Conservation (phyloP, 2,329 filamentous ascomycete species). For the Ilyonectria robusta region DNA sequence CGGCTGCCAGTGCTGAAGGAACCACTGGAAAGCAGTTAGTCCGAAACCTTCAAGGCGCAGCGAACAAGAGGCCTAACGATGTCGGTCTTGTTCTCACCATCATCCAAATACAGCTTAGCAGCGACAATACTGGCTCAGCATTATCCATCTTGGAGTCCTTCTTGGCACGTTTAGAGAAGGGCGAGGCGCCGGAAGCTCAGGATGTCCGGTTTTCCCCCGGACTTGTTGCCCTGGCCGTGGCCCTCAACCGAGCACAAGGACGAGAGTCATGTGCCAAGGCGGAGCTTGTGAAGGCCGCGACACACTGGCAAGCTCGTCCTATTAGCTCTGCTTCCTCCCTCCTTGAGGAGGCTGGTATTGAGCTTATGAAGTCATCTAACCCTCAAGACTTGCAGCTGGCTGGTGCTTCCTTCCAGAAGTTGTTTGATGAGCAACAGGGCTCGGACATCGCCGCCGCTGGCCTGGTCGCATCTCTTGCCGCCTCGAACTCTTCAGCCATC, state of each 20-base stretch:
- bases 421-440: conserved; percentile 75
- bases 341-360: conserved; percentile 84
- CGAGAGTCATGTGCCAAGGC: conserved; percentile 79
- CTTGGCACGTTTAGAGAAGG: conserved; percentile 78
- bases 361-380: conserved; percentile 83
- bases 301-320: conserved; percentile 81
- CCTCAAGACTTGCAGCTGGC: conserved; percentile 78
- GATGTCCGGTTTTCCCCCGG: conserved; percentile 88
- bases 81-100: conserved; percentile 85
- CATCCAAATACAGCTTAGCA: conserved; percentile 84
- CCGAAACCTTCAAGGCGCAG: conserved; percentile 76
- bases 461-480: conserved; percentile 86
- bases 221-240: conserved; percentile 83
- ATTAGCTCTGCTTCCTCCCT: conserved; percentile 69
- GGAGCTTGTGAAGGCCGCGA: conserved; percentile 84
- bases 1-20: conserved; percentile 79
- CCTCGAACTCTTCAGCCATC: conserved; percentile 69
- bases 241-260: conserved; percentile 83
- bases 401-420: conserved; percentile 81
- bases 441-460: conserved; percentile 84
- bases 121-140: conserved; percentile 80
- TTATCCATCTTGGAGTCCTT: conserved; percentile 83
- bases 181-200: conserved; percentile 67
- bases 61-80: conserved; percentile 83
- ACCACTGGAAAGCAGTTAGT: conserved; percentile 76